phyloP scores from a whole-genome alignment of 2,329 filamentous ascomycete species.

The Plenodomus tracheiphilus region DNA sequence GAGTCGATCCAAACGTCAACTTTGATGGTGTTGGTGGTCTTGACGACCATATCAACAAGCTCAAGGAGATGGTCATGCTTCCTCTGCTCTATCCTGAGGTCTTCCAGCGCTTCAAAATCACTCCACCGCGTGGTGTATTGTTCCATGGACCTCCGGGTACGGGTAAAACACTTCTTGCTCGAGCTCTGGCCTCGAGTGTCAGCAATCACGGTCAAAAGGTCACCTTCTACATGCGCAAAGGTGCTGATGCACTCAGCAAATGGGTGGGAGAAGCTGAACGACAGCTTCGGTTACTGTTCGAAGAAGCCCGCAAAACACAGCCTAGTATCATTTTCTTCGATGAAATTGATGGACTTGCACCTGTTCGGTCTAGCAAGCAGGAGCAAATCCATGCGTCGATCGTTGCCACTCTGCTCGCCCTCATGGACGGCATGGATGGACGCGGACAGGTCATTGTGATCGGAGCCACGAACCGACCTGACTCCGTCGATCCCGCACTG shows the following conservation, averaged over 20 bases:
- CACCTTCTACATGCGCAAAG: conserved; percentile 99
- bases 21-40: conserved; percentile 94
- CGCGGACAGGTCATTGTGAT: conserved; percentile 90
- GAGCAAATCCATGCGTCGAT: conserved; percentile 99
- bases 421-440: conserved; percentile 57
- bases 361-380: conserved; percentile 95
- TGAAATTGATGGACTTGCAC: conserved; percentile 95
- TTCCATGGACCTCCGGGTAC: conserved; percentile 98
- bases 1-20: conserved; percentile 88
- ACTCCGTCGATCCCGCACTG: conserved; percentile 95
- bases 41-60: conserved; percentile 89
- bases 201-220: conserved; percentile 90
- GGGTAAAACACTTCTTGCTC: conserved; percentile 94
- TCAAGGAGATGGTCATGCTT: conserved; percentile 98
- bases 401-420: conserved; percentile 55
- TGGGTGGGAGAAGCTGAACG: conserved; percentile 99
- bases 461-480: conserved; percentile 95
- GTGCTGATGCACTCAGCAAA: conserved; percentile 94
- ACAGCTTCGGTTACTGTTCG: conserved; percentile 89
- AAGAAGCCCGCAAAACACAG: conserved; percentile 92
- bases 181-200: conserved; percentile 88
- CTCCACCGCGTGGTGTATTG: conserved; percentile 88
- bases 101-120: conserved; percentile 88
- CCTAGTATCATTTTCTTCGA: conserved; percentile 99
- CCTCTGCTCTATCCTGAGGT: conserved; percentile 94